These are phyloP conservation scores for Xylaria sp. DNA, from an alignment of 2,329 filamentous ascomycete species.

Conservation along the genomic window DNA sequence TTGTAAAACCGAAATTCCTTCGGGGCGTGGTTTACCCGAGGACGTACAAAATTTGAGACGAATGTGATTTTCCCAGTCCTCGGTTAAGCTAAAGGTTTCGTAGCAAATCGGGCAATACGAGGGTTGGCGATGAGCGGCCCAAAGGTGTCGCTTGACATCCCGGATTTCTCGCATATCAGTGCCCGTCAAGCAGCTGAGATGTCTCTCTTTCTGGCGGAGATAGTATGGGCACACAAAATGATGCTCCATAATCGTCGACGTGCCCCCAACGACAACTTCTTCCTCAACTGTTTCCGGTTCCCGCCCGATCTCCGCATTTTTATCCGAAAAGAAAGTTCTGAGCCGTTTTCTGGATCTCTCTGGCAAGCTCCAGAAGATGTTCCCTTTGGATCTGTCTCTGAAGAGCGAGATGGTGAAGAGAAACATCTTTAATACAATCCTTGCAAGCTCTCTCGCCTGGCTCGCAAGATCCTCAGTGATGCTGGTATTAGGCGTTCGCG, in stretches of 20 bases:
- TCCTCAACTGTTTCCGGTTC: neutral
- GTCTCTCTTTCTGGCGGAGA: neutral
- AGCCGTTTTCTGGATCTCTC: slow-evolving; percentile 1
- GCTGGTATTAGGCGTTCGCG: neutral
- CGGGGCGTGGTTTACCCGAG: slow-evolving; percentile 18
- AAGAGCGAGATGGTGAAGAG: neutral
- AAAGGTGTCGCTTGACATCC: slow-evolving; percentile 38
- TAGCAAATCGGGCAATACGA: slow-evolving; percentile 39
- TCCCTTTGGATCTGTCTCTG: neutral
- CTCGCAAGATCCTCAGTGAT: neutral
- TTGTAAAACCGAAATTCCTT: slow-evolving; percentile 37
- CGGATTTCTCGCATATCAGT: slow-evolving; percentile 26
- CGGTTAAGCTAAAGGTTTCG: slow-evolving; percentile 19
- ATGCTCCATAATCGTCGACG: neutral
- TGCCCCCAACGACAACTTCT: neutral
- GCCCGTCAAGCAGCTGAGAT: slow-evolving; percentile 32
- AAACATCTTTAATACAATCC: neutral
- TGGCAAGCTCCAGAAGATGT: neutral
- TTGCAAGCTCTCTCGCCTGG: neutral
- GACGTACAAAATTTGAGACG: slow-evolving; percentile 23
- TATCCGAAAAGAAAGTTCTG: slow-evolving; percentile 8
- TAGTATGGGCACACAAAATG: slow-evolving; percentile 35
- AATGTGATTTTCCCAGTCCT: slow-evolving; percentile 34
- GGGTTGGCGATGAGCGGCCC: slow-evolving; percentile 32
- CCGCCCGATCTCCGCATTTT: neutral